A percentile compares a stretch with the other conserved stretches of the same genome.
Conservation (phyloP, 306 rosid genomes). For the Heteromeles arbutifolia region DNA sequence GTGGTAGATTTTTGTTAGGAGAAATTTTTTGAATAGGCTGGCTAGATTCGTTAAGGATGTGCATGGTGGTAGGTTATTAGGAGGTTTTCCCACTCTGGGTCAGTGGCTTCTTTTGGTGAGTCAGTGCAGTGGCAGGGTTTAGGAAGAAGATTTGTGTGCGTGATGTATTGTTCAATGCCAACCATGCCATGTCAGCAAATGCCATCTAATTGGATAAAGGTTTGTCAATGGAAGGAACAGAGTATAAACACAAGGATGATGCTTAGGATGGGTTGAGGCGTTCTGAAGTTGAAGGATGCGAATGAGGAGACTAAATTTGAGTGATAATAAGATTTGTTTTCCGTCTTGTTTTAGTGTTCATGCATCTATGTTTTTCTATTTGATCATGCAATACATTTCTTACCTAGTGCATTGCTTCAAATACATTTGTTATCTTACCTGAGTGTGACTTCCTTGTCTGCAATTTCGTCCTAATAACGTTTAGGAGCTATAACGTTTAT, state of each 20-base stretch:
- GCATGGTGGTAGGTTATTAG: neutral
- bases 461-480: neutral
- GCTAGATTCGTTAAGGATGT: neutral
- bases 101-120: neutral
- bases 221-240: neutral
- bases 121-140: neutral
- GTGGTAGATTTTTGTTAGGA: neutral
- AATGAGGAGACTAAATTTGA: neutral
- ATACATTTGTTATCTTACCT: neutral
- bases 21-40: neutral
- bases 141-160: neutral
- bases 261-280: neutral
- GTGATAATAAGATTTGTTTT: neutral
- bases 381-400: neutral
- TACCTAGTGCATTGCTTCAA: neutral
- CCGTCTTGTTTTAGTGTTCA: neutral
- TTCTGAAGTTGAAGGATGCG: neutral
- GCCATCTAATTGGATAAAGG: neutral
- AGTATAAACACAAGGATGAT: neutral
- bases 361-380: neutral
- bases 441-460: neutral
- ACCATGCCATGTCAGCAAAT: neutral
- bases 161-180: neutral
- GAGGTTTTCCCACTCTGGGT: neutral
- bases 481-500: neutral